Base-by-base conservation (phyloP, 2,329 filamentous ascomycete species). In the Colletotrichum nymphaeae region DNA sequence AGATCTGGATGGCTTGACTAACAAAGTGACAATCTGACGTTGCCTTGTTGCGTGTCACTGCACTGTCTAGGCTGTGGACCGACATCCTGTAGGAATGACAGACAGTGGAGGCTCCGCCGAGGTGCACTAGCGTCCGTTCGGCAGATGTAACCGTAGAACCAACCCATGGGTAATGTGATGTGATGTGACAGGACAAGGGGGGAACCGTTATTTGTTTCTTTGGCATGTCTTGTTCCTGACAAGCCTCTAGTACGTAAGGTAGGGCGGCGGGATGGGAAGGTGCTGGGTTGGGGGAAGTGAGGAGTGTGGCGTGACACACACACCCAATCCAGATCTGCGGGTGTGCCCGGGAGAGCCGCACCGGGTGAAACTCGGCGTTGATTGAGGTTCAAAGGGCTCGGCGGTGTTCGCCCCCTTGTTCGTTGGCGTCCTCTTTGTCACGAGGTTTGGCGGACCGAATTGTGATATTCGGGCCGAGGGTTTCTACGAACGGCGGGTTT, bases 1-100 rank as follows among this genome's bases (percentile, higher is more conserved):
- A 26, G 46, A 53, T 66, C 28, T 64, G 62, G 62, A 37, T 64
- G 60, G 62, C 30, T 55, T 37, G 49, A 37, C 30, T 16, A 63
- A 24, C 46, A 49, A 49, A 53, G 28, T 63, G 14, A 63, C 46
- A 63, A 26, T 32, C 46, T 35, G 22, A 55, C 46, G 5, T 30
- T 26, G n/a, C 11, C 28, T 37, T 37, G 7, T n/a, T 49, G 19
- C 19, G 42, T 49, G 19, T 22, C 19, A n/a, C 7, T 49, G 42
- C n/a, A 22, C 8, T 22, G 42, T 11, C 19, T 22, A 22, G 19
- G 42, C 19, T 42, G 14, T 19, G 37, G 37, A 5, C 37, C 37
- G 37, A 9, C n/a, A 42, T 22, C 9, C 49, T 35, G 28, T 55
- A 9, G 26, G 46, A 64, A 37, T n/a, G 62, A 35, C 49, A 37